These are phyloP conservation scores for Ustilago esculenta DNA, from an alignment of 1,284 basidiomycete genomes.

Conservation along the genomic window DNA sequence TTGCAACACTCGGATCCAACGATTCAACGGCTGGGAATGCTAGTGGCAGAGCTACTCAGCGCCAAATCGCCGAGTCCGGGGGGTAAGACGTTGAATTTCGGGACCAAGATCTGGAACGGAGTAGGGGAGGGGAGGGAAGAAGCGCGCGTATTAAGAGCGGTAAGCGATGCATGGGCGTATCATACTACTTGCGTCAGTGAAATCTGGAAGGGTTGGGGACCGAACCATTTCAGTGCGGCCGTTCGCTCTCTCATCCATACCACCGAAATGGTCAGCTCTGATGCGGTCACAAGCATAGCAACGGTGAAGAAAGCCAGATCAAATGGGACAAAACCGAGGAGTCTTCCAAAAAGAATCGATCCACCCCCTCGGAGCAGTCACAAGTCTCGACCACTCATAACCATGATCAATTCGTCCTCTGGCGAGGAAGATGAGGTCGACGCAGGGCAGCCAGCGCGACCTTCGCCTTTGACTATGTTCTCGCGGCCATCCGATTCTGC, in stretches of 20 bases:
- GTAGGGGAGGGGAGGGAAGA: constrained; percentile 73
- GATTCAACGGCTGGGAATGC: constrained; percentile 90
- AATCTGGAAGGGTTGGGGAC: not conserved
- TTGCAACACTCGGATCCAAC: constrained; percentile 72
- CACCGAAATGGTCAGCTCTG: too few relatives aligned
- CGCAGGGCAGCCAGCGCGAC: not conserved
- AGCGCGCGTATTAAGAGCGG: constrained; percentile 54
- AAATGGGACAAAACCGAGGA: constrained; percentile 3
- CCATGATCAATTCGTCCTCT: constrained; percentile 32
- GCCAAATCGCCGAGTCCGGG: constrained; percentile 4
- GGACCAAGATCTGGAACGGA: constrained; percentile 79
- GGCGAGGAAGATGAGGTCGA: constrained; percentile 1
- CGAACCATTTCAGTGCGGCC: not conserved
- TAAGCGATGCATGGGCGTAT: constrained; percentile 24
- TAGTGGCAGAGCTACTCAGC: constrained; percentile 77
- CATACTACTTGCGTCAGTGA: not conserved
- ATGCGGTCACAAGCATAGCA: too few relatives aligned
- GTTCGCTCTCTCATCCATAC: too few relatives aligned
- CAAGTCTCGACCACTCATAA: constrained; percentile 16
- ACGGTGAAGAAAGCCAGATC: not conserved
- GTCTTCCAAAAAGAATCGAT: constrained; percentile 11
- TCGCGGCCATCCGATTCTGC: not conserved
- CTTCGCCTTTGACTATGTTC: constrained; percentile 17
- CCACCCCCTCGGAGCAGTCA: not conserved
- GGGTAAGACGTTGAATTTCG: constrained; percentile 77